Base-by-base conservation (phyloP, 2,329 filamentous ascomycete species). In the Mycosphaerelloides madeirae region DNA sequence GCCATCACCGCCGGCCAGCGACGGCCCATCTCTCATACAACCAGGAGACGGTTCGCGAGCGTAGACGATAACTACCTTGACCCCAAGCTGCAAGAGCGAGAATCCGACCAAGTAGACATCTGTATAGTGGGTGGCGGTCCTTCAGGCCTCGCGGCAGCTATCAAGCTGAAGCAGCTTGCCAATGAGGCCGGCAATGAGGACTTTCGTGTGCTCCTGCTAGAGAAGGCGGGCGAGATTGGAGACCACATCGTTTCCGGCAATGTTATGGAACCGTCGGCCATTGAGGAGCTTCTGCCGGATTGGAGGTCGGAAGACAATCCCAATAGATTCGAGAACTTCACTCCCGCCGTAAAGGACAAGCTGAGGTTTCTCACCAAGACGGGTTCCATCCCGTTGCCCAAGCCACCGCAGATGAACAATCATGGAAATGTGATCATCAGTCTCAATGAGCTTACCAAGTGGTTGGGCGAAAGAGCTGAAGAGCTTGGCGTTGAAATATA, bases 381-480 rank as follows among this genome's bases (percentile, higher is more conserved):
- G 42, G 74, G 75, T 50, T 74, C 89, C 0, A 80, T 95, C 45
- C 87, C 88, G 5, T 74, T 97, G 41, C 93, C 91, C 1, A 81
- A 84, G 11, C 93, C 93, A 34, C 93, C 93, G 25, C 93, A 97
- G 72, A 98, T 98, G 93, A 81, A 90, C 73, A 98, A 98, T 66
- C 80, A 95, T 61, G 93, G 93, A 56, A 98, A 98, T 70, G 97
- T 94, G 68, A 98, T 98, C 56, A 82, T 98, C 61, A 95, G 87
- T 62, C 71, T 98, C 60, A 97, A 94, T 67, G 87, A 97, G 67
- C 84, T 98, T 62, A 85, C 86, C 45, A 94, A 91, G 69, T 98
- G 93, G 93, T 76, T 98, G 2, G 90, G 87, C 38, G 93, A 97
- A 65, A 81, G 91, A 37, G 93, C 93, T n/a, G 93, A 98, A 69